phyloP scores from a whole-genome alignment of 192 early-diverging fungal species.

The Fimicolochytrium jonesii region DNA sequence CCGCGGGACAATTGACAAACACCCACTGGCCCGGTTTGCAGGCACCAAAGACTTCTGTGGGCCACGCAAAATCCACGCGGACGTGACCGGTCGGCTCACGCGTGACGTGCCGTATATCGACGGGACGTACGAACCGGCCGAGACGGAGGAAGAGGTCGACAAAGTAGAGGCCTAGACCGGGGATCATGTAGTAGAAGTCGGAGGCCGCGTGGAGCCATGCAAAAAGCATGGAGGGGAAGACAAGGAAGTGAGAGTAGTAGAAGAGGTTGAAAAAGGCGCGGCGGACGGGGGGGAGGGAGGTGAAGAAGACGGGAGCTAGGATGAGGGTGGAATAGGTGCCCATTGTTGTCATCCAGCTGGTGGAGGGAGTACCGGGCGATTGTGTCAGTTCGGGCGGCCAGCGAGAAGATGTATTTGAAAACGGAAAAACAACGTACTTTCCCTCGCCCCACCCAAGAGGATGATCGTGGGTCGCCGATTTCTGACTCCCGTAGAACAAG shows the following conservation, averaged over 20 bases:
- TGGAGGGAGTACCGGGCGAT: not conserved
- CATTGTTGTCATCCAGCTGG: conserved; percentile 4
- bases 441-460: not conserved
- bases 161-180: conserved; percentile 18
- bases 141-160: conserved; percentile 5
- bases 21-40: conserved; percentile 25
- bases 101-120: no score
- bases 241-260: conserved; percentile 26
- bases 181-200: conserved; percentile 29
- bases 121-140: no score
- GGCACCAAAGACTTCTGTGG: not conserved
- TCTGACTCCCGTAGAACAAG: not conserved
- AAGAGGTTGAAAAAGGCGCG: conserved; percentile 26
- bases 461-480: not conserved
- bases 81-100: conserved; percentile 1
- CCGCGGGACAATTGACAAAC: conserved; percentile 5
- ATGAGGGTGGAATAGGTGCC: not conserved
- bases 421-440: not conserved
- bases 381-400: not conserved
- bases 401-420: not conserved
- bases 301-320: conserved; percentile 4
- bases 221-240: conserved; percentile 27
- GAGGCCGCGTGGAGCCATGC: conserved; percentile 31
- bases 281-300: conserved; percentile 25
- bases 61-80: not conserved